Evolutionary conservation across 2,329 filamentous ascomycete genomes (phyloP).

Genomic region (Cytospora schulzeri): DNA sequence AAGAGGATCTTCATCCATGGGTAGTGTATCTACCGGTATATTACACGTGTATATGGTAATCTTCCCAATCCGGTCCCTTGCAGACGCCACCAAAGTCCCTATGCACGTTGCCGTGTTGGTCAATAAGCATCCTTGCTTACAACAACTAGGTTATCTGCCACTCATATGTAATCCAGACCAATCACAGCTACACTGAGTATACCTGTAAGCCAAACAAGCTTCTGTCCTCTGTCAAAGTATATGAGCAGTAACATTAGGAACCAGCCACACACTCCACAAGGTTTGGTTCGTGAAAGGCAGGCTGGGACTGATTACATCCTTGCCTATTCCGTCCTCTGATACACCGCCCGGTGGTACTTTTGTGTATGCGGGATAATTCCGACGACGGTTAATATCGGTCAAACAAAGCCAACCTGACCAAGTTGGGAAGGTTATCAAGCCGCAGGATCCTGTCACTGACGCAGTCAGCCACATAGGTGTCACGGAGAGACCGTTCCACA

Average conservation of each 20-base stretch:
- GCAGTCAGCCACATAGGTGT: neutral
- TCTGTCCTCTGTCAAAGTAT: neutral
- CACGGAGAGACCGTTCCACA: neutral
- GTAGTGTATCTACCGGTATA: too few species aligned
- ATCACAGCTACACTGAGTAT: neutral
- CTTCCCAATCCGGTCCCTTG: too few species aligned
- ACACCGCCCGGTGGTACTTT: neutral
- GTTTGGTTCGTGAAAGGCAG: neutral
- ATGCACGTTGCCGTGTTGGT: neutral
- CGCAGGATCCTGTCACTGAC: neutral
- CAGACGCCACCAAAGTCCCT: neutral
- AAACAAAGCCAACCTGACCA: neutral
- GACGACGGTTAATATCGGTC: neutral
- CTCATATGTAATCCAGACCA: neutral
- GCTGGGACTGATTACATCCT: neutral
- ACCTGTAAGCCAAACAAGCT: neutral
- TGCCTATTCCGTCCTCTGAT: neutral
- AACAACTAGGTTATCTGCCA: neutral
- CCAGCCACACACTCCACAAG: neutral
- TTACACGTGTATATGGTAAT: too few species aligned
- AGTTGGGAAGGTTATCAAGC: neutral
- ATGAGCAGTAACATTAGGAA: neutral
- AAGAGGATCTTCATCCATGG: neutral
- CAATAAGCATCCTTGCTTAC: neutral
- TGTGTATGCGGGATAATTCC: neutral